Conservation (phyloP, 768 basidiomycete species). For the Amanita phalloides region DNA sequence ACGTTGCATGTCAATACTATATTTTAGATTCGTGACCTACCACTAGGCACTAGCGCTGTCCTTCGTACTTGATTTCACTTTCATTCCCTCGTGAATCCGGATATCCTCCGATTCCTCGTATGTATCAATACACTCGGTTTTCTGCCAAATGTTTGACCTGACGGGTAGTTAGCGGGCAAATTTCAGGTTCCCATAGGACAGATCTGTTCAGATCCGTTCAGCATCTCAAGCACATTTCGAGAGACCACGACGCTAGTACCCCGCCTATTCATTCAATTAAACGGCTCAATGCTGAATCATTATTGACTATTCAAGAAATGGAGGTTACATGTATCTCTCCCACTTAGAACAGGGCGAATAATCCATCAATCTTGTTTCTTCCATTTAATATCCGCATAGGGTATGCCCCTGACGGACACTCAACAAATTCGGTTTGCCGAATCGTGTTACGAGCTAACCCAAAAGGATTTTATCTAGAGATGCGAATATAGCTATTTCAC, state of each 20-base stretch:
- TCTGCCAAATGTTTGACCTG: background rate
- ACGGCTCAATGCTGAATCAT: too few species aligned
- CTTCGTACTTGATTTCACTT: too few species aligned
- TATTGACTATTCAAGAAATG: background rate
- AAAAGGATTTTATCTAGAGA: background rate
- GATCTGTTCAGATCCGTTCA: background rate
- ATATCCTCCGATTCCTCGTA: too few species aligned
- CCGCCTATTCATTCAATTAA: background rate
- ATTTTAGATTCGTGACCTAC: too few species aligned
- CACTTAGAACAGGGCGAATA: background rate
- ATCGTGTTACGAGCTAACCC: background rate
- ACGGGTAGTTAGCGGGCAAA: background rate
- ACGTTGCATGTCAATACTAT: too few species aligned
- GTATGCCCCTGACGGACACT: slow-evolving; percentile 2
- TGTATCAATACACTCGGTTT: too few species aligned
- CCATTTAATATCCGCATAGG: slow-evolving; percentile 6
- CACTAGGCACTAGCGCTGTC: too few species aligned
- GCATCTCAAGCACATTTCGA: background rate
- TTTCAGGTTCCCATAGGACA: background rate
- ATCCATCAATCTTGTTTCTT: slow-evolving; percentile 5
- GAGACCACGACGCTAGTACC: background rate
- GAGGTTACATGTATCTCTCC: background rate
- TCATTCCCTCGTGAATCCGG: too few species aligned
- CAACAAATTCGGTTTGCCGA: background rate
- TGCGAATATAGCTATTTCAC: slow-evolving; percentile 1